These are phyloP conservation scores for Colletotrichum kahawae DNA, from an alignment of 2,329 filamentous ascomycete genomes.

Conservation along the genomic window DNA sequence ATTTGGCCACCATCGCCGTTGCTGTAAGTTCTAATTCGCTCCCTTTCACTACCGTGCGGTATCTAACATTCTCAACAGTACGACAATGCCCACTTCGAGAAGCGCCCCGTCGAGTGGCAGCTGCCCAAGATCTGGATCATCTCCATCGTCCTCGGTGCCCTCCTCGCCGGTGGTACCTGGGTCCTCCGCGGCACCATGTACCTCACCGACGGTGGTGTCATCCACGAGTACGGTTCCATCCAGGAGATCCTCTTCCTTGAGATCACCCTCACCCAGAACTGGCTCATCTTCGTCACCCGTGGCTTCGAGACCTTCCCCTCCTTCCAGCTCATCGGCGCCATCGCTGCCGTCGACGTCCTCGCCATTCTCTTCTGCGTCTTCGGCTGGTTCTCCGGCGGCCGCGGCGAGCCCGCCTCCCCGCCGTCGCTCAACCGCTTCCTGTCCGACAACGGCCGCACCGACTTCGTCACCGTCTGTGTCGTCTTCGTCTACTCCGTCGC, in stretches of 20 bases:
- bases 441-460: slow-evolving; percentile 45
- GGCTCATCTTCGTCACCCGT: slow-evolving; percentile 80
- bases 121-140: slow-evolving; percentile 84
- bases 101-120: slow-evolving; percentile 80
- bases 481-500: slow-evolving; percentile 71
- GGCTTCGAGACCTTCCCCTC: slow-evolving; percentile 76
- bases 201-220: slow-evolving; percentile 72
- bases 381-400: slow-evolving; percentile 69
- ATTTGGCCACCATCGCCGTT: slow-evolving; percentile 79
- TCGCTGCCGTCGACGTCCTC: slow-evolving; percentile 73
- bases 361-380: slow-evolving; percentile 78
- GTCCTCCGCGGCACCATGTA: slow-evolving; percentile 74
- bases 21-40: slow-evolving; percentile 40
- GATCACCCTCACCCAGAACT: slow-evolving; percentile 77
- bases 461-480: slow-evolving; percentile 66
- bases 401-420: slow-evolving; percentile 38
- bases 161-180: slow-evolving; percentile 76
- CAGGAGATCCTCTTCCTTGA: slow-evolving; percentile 79
- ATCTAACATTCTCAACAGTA: slow-evolving; percentile 43
- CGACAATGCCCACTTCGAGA: slow-evolving; percentile 79
- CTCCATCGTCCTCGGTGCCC: slow-evolving; percentile 68
- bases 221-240: slow-evolving; percentile 76
- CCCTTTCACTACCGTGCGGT: fast-evolving
- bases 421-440: slow-evolving; percentile 34
- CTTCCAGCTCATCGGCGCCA: slow-evolving; percentile 75